Conservation (phyloP, 306 rosid species). For the Quercus engelmannii region DNA sequence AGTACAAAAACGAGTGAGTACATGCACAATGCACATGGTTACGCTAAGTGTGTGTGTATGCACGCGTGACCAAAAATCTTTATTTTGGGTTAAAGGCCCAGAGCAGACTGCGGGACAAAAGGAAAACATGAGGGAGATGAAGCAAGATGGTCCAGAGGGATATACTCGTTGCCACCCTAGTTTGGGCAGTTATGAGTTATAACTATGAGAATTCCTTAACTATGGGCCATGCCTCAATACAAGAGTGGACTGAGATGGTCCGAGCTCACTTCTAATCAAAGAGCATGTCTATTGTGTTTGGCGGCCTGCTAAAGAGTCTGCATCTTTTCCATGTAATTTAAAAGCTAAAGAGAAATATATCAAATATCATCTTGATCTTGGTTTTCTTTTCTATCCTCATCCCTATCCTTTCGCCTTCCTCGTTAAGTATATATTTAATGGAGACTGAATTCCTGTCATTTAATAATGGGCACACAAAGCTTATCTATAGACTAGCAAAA, state of each 20-base stretch:
- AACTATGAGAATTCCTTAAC: not conserved
- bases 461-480: constrained; percentile 19
- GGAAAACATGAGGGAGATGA: not conserved
- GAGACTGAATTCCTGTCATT: constrained; percentile 26
- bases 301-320: not conserved
- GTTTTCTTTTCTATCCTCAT: constrained; percentile 27
- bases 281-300: constrained; percentile 5
- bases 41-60: too few relatives aligned
- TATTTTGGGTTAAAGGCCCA: not conserved
- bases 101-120: too few relatives aligned
- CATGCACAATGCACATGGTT: too few relatives aligned
- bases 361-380: not conserved
- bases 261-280: not conserved
- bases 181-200: not conserved
- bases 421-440: not conserved
- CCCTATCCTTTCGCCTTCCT: constrained; percentile 23
- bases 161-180: not conserved
- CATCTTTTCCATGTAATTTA: not conserved
- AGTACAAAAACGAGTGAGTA: too few relatives aligned
- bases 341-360: constrained; percentile 2
- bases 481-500: not conserved
- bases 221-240: not conserved
- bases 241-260: not conserved
- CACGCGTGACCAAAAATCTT: not conserved
- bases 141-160: not conserved